A percentile compares a stretch with the other conserved stretches of the same genome.
Evolutionary conservation across 1,284 basidiomycete species (phyloP).

Genomic region (Rhodotorula sp.): DNA sequence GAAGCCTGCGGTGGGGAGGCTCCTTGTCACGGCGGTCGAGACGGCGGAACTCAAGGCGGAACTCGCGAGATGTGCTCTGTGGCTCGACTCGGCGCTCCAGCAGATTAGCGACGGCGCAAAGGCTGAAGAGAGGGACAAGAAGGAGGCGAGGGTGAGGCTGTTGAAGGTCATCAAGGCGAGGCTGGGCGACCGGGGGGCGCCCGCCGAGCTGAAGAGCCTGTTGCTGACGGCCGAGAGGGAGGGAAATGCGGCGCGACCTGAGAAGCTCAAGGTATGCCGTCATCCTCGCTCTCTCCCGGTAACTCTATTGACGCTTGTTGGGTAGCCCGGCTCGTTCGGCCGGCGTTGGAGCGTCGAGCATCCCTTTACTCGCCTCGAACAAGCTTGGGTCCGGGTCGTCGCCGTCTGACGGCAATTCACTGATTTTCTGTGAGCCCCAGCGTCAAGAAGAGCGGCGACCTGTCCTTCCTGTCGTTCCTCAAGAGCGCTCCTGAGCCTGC

Average conservation of each 20-base stretch:
- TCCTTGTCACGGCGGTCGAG: slow-evolving; percentile 17
- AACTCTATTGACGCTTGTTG: too few relatives aligned
- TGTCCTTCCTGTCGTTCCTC: slow-evolving; percentile 6
- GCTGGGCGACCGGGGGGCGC: background rate
- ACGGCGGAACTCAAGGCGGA: background rate
- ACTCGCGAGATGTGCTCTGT: background rate
- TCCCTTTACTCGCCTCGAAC: slow-evolving; percentile 2
- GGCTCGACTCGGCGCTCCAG: background rate
- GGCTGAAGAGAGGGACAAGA: background rate
- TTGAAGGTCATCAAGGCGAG: slow-evolving; percentile 13
- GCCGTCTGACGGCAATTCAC: background rate
- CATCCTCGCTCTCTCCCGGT: background rate
- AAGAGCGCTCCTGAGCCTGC: background rate
- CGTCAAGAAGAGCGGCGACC: background rate
- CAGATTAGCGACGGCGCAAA: background rate
- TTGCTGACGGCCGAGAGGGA: slow-evolving; percentile 13
- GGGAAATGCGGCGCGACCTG: background rate
- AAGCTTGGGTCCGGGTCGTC: background rate
- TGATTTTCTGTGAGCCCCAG: background rate
- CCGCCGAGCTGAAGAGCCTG: slow-evolving; percentile 3
- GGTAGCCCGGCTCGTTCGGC: slow-evolving; percentile 4
- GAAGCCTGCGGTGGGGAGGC: slow-evolving; percentile 7
- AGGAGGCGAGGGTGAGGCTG: slow-evolving; percentile 12
- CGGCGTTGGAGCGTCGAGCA: slow-evolving; percentile 16
- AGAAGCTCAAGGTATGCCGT: slow-evolving; percentile 5